A percentile compares a stretch with the other conserved stretches of the same genome.
Evolutionary conservation across 768 basidiomycete species (phyloP).

Genomic region (Lentinula edodes): DNA sequence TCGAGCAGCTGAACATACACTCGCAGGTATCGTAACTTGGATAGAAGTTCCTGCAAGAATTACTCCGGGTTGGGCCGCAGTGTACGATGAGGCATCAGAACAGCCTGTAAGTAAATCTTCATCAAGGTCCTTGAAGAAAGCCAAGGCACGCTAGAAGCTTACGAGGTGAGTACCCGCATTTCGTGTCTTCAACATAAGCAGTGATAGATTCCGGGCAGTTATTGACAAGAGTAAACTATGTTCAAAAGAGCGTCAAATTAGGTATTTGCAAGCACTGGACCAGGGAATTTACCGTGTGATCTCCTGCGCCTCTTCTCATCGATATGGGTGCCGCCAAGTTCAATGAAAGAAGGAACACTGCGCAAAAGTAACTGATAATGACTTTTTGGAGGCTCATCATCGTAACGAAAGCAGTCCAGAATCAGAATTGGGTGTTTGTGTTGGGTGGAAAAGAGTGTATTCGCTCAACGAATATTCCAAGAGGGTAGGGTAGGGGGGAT

Average conservation of each 20-base stretch:
- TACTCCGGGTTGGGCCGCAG: conserved; percentile 2
- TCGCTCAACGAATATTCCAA: conserved; percentile 1
- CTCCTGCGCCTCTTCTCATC: background rate
- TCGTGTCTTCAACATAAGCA: background rate
- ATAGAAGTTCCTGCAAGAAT: background rate
- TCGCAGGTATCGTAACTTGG: background rate
- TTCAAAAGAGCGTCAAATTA: too few species aligned
- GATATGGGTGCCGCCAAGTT: background rate
- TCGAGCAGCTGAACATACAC: background rate
- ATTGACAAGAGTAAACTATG: background rate
- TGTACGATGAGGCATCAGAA: background rate
- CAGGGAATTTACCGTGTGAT: background rate
- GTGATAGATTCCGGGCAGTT: background rate
- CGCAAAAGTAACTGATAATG: background rate
- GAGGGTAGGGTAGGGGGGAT: background rate
- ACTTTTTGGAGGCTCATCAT: background rate
- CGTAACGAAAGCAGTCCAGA: background rate
- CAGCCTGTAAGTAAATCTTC: background rate
- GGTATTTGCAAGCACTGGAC: background rate
- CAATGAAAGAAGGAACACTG: background rate
- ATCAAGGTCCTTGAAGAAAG: background rate
- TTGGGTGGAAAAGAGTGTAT: background rate
- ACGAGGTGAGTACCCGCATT: conserved; percentile 1
- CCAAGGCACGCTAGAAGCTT: background rate
- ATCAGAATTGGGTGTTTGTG: too few species aligned